Base-by-base conservation (phyloP, 805 yeast genomes). In the Metschnikowia anglica region DNA sequence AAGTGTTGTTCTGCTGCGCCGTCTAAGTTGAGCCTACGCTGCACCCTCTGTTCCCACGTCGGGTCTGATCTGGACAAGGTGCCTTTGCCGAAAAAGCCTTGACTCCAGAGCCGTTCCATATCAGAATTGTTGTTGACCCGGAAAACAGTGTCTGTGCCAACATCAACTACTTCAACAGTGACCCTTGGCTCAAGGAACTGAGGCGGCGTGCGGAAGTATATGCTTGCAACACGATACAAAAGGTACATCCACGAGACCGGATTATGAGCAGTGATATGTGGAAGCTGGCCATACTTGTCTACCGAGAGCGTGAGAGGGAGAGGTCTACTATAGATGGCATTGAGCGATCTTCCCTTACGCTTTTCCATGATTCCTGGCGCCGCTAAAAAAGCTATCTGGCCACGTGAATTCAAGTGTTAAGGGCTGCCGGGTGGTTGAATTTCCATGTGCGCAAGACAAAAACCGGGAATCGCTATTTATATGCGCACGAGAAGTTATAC, bases 41-140 rank as follows among this genome's bases (percentile, higher is more conserved):
- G 63, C 1, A 88, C 80, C 41, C 97, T 72, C n/a, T 68, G 70
- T 34, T 59, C 63, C 97, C 98, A 93, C 0, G 96, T 79, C 0
- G 99, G 96, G 58, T 93, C 97, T 44, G 95, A 85, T 49, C 99
- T 72, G 26, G 96, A 86, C 34, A 89, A 66, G 2, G 79, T 77
- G 2, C 98, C 99, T 57, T 91, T 93, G 5, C 99, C 99, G 59
- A 88, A 93, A 58, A 89, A 93, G 1, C 99, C 99, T 52, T 75
- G 75, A 13, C 71, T 63, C 98, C 98, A 93, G 2, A 93, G 65
- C 29, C 63, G 62, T 16, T 55, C 51, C 79, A 83, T 82, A 24
- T 74, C 80, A 0, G 56, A 49, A 1, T 61, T 62, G 33, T 70
- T 68, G 2, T 48, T 51, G 3, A 85, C 76, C 31, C 62, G 66